Conservation (phyloP, 2,329 filamentous ascomycete genomes). For the Cytospora chrysosperma region DNA sequence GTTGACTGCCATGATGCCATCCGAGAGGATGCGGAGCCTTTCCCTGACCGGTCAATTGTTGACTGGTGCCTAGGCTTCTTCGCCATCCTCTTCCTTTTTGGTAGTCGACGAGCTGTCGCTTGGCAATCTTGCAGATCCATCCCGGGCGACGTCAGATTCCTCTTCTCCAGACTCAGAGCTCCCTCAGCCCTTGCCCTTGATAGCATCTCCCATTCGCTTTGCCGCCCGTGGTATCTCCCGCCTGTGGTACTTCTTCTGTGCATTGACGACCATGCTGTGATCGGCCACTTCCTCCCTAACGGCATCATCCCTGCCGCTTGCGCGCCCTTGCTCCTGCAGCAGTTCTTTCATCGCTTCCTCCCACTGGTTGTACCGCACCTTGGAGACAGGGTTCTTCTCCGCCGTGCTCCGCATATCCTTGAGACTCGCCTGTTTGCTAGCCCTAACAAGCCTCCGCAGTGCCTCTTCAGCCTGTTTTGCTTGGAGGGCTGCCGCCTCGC, state of each 20-base stretch:
- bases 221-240: constrained; percentile 52
- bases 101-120: neutral
- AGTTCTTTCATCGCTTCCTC: constrained; percentile 60
- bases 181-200: constrained; percentile 29
- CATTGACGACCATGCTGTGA: constrained; percentile 64
- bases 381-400: constrained; percentile 50
- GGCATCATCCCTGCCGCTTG: constrained; percentile 23
- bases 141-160: neutral
- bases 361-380: constrained; percentile 59
- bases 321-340: constrained; percentile 37
- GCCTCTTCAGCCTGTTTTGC: constrained; percentile 64
- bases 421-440: constrained; percentile 63
- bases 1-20: neutral
- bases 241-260: constrained; percentile 51
- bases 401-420: constrained; percentile 61
- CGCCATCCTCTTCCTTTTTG: neutral
- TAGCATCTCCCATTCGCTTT: constrained; percentile 34
- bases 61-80: neutral
- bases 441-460: constrained; percentile 57
- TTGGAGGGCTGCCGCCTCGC: constrained; percentile 58
- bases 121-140: neutral
- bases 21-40: neutral
- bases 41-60: neutral
- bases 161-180: neutral
- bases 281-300: constrained; percentile 53